Conservation (phyloP, 345 rosid genomes). For the Alliaria petiolata region DNA sequence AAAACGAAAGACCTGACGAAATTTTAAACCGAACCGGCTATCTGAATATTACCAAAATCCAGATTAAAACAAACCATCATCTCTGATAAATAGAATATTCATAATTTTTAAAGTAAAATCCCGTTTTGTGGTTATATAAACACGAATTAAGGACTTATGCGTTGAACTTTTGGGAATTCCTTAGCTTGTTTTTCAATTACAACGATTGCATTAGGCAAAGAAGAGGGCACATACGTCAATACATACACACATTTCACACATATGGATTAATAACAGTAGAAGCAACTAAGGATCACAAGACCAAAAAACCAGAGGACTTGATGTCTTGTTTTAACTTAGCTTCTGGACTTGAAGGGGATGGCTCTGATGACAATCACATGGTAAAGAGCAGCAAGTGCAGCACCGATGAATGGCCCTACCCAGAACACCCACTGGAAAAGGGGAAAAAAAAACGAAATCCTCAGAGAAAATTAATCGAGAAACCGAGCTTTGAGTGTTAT, state of each 20-base stretch:
- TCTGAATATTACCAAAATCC: no score
- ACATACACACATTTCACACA: slow-evolving; percentile 12
- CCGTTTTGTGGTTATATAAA: no score
- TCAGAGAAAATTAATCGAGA: neutral
- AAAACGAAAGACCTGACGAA: neutral
- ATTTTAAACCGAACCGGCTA: neutral
- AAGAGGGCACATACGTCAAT: neutral
- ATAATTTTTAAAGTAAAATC: no score
- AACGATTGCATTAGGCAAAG: slow-evolving; percentile 6
- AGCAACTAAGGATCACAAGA: no score
- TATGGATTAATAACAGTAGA: no score
- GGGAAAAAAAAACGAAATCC: neutral
- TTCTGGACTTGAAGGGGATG: slow-evolving; percentile 55
- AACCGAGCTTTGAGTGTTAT: no score
- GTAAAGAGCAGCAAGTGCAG: slow-evolving; percentile 69
- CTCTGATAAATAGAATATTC: neutral
- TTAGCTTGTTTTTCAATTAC: slow-evolving; percentile 28
- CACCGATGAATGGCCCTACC: slow-evolving; percentile 77
- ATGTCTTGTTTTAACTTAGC: slow-evolving; percentile 13
- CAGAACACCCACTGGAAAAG: slow-evolving; percentile 65
- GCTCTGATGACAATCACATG: slow-evolving; percentile 71
- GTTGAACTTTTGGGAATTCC: no score
- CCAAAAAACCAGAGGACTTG: slow-evolving; percentile 1
- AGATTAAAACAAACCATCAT: neutral
- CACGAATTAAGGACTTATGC: no score